Conservation (phyloP, 1,139 yeast genomes). For the Debaryomyces nepalensis region DNA sequence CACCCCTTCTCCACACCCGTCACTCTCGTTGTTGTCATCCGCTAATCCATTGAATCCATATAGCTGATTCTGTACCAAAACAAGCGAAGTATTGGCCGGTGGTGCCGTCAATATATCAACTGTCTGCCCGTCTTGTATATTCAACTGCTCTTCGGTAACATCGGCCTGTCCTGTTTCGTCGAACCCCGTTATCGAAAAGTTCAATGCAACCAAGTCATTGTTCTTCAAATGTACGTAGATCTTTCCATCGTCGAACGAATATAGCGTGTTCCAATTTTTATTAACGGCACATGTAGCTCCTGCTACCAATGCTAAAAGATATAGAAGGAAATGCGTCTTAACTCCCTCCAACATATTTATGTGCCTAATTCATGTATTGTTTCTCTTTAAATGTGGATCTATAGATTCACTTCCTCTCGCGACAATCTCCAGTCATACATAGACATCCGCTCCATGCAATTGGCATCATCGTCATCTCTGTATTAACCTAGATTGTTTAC, state of each 20-base stretch:
- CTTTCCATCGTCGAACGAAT: conserved; percentile 39
- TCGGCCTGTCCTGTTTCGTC: conserved; percentile 16
- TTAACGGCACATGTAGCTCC: conserved; percentile 1
- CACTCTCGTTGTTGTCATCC: conserved; percentile 18
- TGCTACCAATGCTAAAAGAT: not conserved
- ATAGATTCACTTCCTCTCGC: not conserved
- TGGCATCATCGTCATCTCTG: conserved; percentile 3
- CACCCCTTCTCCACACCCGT: conserved; percentile 35
- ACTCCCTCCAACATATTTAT: conserved; percentile 3
- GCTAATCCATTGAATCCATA: conserved; percentile 33
- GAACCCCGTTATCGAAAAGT: conserved; percentile 42
- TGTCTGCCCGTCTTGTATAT: conserved; percentile 25
- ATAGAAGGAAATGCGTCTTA: conserved; percentile 6
- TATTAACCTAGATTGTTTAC: conserved; percentile 6
- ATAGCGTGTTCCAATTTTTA: conserved; percentile 38
- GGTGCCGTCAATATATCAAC: conserved; percentile 33
- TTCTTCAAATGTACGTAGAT: conserved; percentile 42
- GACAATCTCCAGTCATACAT: conserved; percentile 2
- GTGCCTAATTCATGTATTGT: conserved; percentile 1
- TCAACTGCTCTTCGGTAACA: conserved; percentile 18
- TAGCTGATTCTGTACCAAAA: conserved; percentile 33
- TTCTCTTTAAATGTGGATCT: not conserved
- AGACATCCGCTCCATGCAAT: not conserved
- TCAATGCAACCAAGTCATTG: conserved; percentile 40
- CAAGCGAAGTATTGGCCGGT: conserved; percentile 38